Conservation (phyloP, 2,329 filamentous ascomycete genomes). For the Biscogniauxia mediterranea region DNA sequence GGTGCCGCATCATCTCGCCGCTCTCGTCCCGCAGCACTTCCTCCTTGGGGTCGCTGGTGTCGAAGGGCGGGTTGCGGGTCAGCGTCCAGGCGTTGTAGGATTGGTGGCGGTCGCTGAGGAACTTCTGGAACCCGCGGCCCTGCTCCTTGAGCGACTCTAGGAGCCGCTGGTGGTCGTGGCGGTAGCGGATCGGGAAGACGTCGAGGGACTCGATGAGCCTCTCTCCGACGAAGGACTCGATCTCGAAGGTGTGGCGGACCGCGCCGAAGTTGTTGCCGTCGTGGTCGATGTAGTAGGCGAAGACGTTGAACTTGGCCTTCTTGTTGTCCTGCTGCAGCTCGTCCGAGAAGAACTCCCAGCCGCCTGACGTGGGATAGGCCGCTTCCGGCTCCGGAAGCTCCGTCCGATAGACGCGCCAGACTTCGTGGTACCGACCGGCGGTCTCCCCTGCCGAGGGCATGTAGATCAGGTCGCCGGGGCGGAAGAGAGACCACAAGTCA, state of each 20-base stretch:
- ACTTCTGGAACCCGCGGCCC: conserved; percentile 35
- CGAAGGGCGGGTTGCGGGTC: conserved; percentile 36
- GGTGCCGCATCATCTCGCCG: conserved; percentile 34
- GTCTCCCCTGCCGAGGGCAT: conserved; percentile 37
- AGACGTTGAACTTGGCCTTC: conserved; percentile 35
- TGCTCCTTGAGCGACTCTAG: conserved; percentile 34
- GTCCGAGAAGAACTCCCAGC: conserved; percentile 38
- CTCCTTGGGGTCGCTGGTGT: conserved; percentile 27
- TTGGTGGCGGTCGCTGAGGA: conserved; percentile 37
- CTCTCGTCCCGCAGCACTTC: conserved; percentile 33
- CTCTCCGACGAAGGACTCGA: conserved; percentile 38
- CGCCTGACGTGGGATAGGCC: conserved; percentile 26
- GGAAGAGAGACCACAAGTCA: conserved; percentile 44
- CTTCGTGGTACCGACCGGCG: conserved; percentile 37
- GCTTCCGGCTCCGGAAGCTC: conserved; percentile 32
- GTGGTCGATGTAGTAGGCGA: conserved; percentile 43
- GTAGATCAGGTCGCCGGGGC: conserved; percentile 40
- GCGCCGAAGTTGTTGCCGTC: conserved; percentile 39
- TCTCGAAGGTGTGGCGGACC: conserved; percentile 37
- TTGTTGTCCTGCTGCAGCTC: conserved; percentile 31
- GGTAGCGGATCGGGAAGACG: conserved; percentile 40
- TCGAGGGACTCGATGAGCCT: conserved; percentile 37
- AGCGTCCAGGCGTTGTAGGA: conserved; percentile 43
- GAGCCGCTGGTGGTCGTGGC: conserved; percentile 34
- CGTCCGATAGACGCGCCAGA: conserved; percentile 39